Evolutionary conservation across 1,284 basidiomycete species (phyloP).

Genomic region (Mycena sp.): DNA sequence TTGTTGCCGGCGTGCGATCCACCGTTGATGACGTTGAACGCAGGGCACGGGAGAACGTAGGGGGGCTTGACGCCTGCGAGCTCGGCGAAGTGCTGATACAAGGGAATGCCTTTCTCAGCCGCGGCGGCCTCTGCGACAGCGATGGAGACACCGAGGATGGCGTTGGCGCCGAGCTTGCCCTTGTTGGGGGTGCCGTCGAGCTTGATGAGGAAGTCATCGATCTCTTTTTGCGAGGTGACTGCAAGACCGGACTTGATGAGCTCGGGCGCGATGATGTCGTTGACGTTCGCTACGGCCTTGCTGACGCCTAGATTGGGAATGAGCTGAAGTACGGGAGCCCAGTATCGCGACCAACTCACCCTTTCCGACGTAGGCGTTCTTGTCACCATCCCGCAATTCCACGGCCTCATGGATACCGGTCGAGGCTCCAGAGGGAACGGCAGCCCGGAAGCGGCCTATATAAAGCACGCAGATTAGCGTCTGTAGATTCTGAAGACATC

Average conservation of each 20-base stretch:
- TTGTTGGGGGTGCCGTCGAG: conserved; percentile 98
- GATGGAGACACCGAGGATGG: conserved; percentile 98
- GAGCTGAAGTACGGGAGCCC: conserved; percentile 25
- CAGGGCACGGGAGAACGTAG: conserved; percentile 90
- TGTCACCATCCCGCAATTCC: conserved; percentile 98
- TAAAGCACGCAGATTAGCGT: conserved; percentile 6
- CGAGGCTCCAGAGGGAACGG: conserved; percentile 98
- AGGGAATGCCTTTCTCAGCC: conserved; percentile 92
- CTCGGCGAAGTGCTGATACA: conserved; percentile 97
- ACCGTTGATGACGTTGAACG: conserved; percentile 99
- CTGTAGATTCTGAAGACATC: no score
- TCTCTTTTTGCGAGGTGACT: conserved; percentile 94
- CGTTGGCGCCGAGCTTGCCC: conserved; percentile 99
- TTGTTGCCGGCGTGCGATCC: conserved; percentile 99
- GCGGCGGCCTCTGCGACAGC: conserved; percentile 96
- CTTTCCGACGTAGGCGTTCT: conserved; percentile 94
- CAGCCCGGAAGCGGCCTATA: conserved; percentile 92
- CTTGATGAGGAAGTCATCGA: conserved; percentile 99
- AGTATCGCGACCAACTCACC: conserved; percentile 61
- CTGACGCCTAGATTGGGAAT: conserved; percentile 72
- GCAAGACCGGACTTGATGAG: conserved; percentile 89
- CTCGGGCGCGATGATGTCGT: conserved; percentile 90
- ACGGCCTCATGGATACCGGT: conserved; percentile 99
- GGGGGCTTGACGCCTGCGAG: conserved; percentile 96
- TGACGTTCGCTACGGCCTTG: conserved; percentile 97